Evolutionary conservation across 163 green algal species (phyloP), one percentile per base, ranked within the genome.

Genomic region (Chlamydomonas reinhardtii): DNA sequence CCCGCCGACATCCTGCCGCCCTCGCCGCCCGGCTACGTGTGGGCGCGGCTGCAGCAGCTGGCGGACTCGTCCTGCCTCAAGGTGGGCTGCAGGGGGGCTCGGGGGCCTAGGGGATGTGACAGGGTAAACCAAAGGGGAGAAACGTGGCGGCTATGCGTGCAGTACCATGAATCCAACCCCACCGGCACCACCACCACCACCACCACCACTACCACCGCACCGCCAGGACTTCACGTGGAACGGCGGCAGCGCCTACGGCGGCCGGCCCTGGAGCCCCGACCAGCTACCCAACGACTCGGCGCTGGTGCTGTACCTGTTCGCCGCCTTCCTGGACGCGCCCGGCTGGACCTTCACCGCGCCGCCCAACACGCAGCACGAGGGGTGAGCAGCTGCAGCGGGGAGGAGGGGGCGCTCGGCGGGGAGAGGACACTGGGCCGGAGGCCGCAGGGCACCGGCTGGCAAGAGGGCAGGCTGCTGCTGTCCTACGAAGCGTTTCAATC

Each of bases 241-340:
- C 43, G 83, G 80, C 11, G 96, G 96, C 3, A 91, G 94, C 16
- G 74, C 85, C 17, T 96, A 91, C 75, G 82, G 39, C 2, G 93
- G 95, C 32, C 88, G 92, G 31, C 82, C 91, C 15, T 98, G 96
- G 96, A 94, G 54, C 15, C 43, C 85, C 4, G 96, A 98, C 81
- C 77, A 84, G 43, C 89, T 98, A 71, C 96, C 95, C 34, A 97
- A 84, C 22, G 96, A 98, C 84, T 91, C 84, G 0, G 84, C 90
- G 15, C 89, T 97, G n/a, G 27, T 97, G 54, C 89, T 98, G 34
- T 98, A 96, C 89, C 68, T 97, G 15, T 96, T 98, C 74, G 89
- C 94, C 25, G 93, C 94, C 19, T 98, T 93, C 86, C 78, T 98
- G 31, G 90, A 94, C 22, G 92, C 94, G 0, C 95, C 95, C 4